phyloP scores from a whole-genome alignment of 2,329 filamentous ascomycete genomes.

The Nothophaeocryptopus gaeumannii region DNA sequence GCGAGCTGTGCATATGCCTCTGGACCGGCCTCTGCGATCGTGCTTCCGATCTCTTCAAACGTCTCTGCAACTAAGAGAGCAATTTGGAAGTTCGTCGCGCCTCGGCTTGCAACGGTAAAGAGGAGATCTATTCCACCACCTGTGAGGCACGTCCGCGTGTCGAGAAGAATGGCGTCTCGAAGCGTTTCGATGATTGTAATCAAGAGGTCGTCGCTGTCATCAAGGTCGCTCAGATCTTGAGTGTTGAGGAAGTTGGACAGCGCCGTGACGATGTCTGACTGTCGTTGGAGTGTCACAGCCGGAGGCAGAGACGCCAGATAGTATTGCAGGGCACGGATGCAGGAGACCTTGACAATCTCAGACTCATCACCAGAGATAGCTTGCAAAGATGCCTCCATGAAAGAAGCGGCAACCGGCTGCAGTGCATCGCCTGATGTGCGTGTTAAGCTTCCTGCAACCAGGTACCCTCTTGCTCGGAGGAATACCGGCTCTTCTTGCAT shows the following conservation, averaged over 20 bases:
- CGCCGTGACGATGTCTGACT: conserved; percentile 59
- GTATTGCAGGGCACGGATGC: conserved; percentile 79
- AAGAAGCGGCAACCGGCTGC: conserved; percentile 54
- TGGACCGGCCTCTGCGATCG: conserved; percentile 61
- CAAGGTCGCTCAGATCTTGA: conserved; percentile 78
- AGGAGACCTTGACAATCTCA: conserved; percentile 88
- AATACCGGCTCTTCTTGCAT: conserved; percentile 71
- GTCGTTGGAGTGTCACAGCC: conserved; percentile 53
- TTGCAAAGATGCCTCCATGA: conserved; percentile 71
- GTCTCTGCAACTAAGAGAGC: conserved; percentile 83
- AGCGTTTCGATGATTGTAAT: conserved; percentile 86
- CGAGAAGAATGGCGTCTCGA: conserved; percentile 75
- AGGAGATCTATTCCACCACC: conserved; percentile 75
- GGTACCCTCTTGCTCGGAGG: conserved; percentile 79
- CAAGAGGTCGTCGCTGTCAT: conserved; percentile 87
- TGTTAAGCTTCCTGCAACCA: conserved; percentile 77
- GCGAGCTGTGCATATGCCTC: conserved; percentile 76
- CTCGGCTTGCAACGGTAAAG: conserved; percentile 84
- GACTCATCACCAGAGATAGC: conserved; percentile 72
- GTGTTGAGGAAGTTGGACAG: conserved; percentile 71
- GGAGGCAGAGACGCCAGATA: conserved; percentile 56
- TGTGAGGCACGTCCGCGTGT: conserved; percentile 70
- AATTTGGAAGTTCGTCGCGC: conserved; percentile 86
- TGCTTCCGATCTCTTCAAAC: conserved; percentile 80
- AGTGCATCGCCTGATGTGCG: conserved; percentile 62